These are phyloP conservation scores for Neurospora sp. DNA, from an alignment of 495 filamentous ascomycete species.

Conservation along the genomic window DNA sequence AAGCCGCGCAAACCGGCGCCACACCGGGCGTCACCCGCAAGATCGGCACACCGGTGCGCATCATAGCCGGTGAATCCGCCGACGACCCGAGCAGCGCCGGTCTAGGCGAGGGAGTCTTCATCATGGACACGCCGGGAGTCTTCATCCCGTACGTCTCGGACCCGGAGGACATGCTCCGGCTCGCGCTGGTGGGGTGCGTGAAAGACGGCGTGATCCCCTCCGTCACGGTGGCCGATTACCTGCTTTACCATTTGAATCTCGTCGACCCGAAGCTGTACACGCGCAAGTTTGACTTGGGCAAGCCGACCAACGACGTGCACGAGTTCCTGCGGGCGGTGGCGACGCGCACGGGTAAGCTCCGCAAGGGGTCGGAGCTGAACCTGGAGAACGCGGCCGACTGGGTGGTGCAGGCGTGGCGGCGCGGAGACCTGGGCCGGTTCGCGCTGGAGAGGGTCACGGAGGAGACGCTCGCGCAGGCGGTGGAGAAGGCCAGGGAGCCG, in stretches of 20 bases:
- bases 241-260: constrained; percentile 74
- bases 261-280: constrained; percentile 46
- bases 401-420: constrained; percentile 76
- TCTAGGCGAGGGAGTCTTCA: constrained; percentile 34
- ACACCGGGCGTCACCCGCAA: constrained; percentile 87
- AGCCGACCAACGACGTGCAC: constrained; percentile 73
- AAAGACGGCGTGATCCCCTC: constrained; percentile 76
- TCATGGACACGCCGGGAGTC: constrained; percentile 60
- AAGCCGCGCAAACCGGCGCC: constrained; percentile 72
- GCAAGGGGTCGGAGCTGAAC: constrained; percentile 63
- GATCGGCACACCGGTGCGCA: constrained; percentile 71
- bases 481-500: constrained; percentile 25
- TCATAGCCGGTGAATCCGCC: constrained; percentile 30
- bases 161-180: constrained; percentile 81
- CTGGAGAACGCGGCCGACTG: constrained; percentile 67
- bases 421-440: constrained; percentile 65
- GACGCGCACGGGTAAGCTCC: constrained; percentile 60
- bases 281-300: constrained; percentile 37
- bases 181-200: constrained; percentile 81
- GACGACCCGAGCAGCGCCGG: constrained; percentile 10
- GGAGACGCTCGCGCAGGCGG: constrained; percentile 38
- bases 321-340: constrained; percentile 60
- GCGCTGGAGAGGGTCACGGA: constrained; percentile 67
- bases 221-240: constrained; percentile 73
- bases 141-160: constrained; percentile 86